These are phyloP conservation scores for Xylaria sp. DNA, from an alignment of 2,329 filamentous ascomycete species.

Conservation along the genomic window DNA sequence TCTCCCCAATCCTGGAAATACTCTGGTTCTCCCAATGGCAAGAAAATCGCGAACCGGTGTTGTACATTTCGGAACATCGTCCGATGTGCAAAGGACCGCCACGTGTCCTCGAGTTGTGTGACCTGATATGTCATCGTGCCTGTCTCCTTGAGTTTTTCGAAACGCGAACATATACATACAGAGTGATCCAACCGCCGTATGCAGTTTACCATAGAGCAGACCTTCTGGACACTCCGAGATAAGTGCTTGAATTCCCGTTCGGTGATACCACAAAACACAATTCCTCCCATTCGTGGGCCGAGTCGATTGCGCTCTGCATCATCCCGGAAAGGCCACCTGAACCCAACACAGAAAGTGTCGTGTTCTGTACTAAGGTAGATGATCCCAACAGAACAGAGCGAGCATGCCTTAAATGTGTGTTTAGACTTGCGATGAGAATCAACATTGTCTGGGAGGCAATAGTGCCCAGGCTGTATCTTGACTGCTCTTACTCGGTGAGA, in stretches of 20 bases:
- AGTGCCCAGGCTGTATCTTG: background rate
- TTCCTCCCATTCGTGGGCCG: background rate
- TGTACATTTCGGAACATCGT: background rate
- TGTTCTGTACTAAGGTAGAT: background rate
- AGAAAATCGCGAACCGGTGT: background rate
- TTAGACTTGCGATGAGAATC: too few species aligned
- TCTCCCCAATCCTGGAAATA: background rate
- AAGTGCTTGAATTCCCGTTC: too few species aligned
- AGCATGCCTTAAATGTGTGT: too few species aligned
- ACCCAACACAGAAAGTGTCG: background rate
- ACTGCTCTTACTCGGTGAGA: background rate
- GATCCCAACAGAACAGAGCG: background rate
- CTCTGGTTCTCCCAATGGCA: background rate
- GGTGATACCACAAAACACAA: background rate
- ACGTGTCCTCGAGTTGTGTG: too few species aligned
- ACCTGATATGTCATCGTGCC: too few species aligned
- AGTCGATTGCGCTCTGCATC: background rate
- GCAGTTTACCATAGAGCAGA: too few species aligned
- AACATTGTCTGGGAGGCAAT: too few species aligned
- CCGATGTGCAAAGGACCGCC: too few species aligned
- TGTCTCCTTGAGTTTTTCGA: too few species aligned
- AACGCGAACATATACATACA: too few species aligned
- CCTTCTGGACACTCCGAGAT: too few species aligned
- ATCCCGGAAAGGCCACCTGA: background rate
- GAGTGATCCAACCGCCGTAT: too few species aligned